These are phyloP conservation scores for Rubroshorea leprosula DNA, from an alignment of 345 rosid species.

Conservation along the genomic window DNA sequence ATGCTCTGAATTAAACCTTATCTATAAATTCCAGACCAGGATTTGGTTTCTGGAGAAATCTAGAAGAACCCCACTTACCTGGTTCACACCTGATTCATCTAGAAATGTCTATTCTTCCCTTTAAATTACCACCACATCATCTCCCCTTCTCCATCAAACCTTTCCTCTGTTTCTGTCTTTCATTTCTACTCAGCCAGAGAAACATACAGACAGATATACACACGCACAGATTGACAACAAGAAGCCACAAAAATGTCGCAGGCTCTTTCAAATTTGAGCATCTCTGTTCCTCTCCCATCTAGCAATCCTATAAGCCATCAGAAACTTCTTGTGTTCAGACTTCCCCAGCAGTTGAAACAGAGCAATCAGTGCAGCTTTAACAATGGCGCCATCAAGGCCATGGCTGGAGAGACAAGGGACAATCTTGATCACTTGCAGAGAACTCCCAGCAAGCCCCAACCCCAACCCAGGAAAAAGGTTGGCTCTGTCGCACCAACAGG, in stretches of 20 bases:
- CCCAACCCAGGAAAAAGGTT: slow-evolving; percentile 32
- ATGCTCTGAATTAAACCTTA: not conserved
- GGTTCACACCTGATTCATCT: not conserved
- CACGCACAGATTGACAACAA: no score
- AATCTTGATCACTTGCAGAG: slow-evolving; percentile 46
- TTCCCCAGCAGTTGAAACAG: slow-evolving; percentile 1
- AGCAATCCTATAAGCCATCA: not conserved
- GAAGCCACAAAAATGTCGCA: slow-evolving; percentile 24
- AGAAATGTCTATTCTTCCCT: slow-evolving; percentile 26
- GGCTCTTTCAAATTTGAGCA: slow-evolving; percentile 24
- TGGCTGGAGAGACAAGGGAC: slow-evolving; percentile 29
- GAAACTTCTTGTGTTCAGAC: slow-evolving; percentile 11
- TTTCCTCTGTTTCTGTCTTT: not conserved
- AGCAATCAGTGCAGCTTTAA: not conserved
- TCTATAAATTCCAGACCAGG: not conserved
- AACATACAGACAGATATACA: not conserved
- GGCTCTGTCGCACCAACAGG: slow-evolving; percentile 39
- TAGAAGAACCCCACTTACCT: slow-evolving; percentile 16
- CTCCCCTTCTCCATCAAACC: not conserved
- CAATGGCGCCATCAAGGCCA: slow-evolving; percentile 22
- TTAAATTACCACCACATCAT: slow-evolving; percentile 6
- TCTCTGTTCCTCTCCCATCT: slow-evolving; percentile 19
- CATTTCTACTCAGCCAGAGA: not conserved
- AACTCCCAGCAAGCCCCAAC: slow-evolving; percentile 15
- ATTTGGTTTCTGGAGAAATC: slow-evolving; percentile 26